phyloP scores from a whole-genome alignment of 768 basidiomycete species.

The Austroboletus eburneus region DNA sequence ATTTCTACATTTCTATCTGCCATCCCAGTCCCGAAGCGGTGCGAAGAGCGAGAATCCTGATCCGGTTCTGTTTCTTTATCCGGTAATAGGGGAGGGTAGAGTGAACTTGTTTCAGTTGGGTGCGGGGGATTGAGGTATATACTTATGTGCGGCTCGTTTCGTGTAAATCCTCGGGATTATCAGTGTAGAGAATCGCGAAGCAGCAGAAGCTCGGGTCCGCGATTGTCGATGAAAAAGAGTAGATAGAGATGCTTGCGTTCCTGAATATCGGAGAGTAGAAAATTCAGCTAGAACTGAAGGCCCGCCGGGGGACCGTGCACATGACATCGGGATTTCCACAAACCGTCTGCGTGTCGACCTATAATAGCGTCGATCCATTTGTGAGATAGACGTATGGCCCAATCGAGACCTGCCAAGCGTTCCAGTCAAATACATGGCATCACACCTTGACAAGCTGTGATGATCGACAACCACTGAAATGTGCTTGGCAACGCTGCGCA shows the following conservation, averaged over 20 bases:
- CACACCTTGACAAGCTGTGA: too few species aligned
- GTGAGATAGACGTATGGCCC: too few species aligned
- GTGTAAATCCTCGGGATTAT: not conserved
- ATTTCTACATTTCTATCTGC: not conserved
- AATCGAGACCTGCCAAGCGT: too few species aligned
- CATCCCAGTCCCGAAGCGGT: constrained; percentile 1
- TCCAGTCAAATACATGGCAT: too few species aligned
- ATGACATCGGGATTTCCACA: not conserved
- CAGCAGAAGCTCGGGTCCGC: too few species aligned
- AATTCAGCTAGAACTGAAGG: not conserved
- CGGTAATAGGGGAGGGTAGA: not conserved
- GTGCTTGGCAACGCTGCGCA: too few species aligned
- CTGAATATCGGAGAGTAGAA: not conserved
- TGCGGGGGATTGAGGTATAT: not conserved
- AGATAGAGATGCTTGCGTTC: not conserved
- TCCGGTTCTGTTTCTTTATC: not conserved
- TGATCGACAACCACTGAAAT: too few species aligned
- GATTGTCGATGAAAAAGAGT: not conserved
- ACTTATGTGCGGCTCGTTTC: not conserved
- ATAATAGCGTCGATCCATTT: too few species aligned
- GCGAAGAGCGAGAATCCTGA: too few species aligned
- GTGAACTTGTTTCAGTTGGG: not conserved
- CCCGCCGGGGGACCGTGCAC: too few species aligned
- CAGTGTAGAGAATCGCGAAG: too few species aligned
- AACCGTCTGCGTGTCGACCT: too few species aligned